Conservation (phyloP, 176 grass and related monocot species). For the Bolboschoenus planiculmis region DNA sequence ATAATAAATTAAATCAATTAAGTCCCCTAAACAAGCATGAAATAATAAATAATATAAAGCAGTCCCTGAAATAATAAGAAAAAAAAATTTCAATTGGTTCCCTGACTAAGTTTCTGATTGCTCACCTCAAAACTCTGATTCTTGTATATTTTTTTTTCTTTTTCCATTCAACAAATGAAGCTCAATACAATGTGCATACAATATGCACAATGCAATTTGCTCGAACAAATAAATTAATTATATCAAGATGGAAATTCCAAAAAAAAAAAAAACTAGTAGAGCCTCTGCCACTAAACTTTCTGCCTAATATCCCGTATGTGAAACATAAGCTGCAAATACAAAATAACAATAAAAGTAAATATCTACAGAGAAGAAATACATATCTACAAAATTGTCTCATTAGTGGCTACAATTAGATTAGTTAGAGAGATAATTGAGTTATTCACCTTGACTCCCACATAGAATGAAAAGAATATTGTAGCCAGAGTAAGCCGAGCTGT, state of each 20-base stretch:
- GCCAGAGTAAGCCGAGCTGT: constrained; percentile 48
- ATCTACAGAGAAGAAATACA: constrained; percentile 19
- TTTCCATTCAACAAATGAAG: not conserved
- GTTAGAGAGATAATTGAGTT: constrained; percentile 5
- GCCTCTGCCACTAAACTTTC: not conserved
- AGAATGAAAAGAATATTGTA: constrained; percentile 65
- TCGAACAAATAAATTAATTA: not conserved
- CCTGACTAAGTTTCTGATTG: not conserved
- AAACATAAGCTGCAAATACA: constrained; percentile 83
- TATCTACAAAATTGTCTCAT: not conserved
- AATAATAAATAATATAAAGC: not conserved
- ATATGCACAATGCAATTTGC: not conserved
- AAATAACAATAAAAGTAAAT: constrained; percentile 17
- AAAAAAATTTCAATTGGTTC: not conserved
- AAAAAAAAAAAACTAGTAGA: not conserved
- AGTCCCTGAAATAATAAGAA: not conserved
- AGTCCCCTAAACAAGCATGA: not conserved
- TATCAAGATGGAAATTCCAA: not conserved
- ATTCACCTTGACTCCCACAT: constrained; percentile 78
- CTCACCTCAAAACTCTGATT: not conserved
- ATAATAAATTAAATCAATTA: not conserved
- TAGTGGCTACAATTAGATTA: not conserved
- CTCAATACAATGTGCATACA: constrained; percentile 3
- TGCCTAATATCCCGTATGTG: constrained; percentile 49
- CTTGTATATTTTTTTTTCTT: no score